Evolutionary conservation across 1,284 basidiomycete species (phyloP).

Genomic region (Austroboletus novae-zelandiae): DNA sequence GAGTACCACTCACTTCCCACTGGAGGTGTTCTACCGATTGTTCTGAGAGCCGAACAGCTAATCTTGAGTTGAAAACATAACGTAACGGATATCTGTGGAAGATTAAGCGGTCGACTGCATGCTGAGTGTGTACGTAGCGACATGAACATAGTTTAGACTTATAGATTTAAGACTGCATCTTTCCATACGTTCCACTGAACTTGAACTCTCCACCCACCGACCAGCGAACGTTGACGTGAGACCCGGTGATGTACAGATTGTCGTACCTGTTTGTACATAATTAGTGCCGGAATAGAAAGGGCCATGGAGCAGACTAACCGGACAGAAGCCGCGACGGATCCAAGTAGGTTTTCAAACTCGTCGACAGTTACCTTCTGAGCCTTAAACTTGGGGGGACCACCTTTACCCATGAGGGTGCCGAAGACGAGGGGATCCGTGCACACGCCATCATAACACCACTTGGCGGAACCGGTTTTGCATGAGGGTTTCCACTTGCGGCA

Average conservation of each 20-base stretch:
- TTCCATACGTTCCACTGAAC: slow-evolving; percentile 46
- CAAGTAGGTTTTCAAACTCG: slow-evolving; percentile 45
- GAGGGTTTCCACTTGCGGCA: slow-evolving; percentile 47
- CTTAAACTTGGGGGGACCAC: slow-evolving; percentile 51
- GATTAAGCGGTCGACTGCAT: not conserved
- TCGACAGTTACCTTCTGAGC: slow-evolving; percentile 46
- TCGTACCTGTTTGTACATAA: slow-evolving; percentile 4
- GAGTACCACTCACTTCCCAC: slow-evolving; percentile 4
- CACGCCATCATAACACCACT: slow-evolving; percentile 54
- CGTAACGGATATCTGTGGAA: not conserved
- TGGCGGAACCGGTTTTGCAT: slow-evolving; percentile 49
- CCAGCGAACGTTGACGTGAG: slow-evolving; percentile 49
- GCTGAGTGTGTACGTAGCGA: too few species aligned
- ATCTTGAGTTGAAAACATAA: slow-evolving; percentile 11
- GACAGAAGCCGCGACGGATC: slow-evolving; percentile 27
- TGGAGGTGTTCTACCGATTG: slow-evolving; percentile 24
- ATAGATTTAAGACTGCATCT: not conserved
- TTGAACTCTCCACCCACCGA: slow-evolving; percentile 52
- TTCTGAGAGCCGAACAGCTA: slow-evolving; percentile 19
- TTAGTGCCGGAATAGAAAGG: not conserved
- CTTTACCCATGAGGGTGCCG: slow-evolving; percentile 44
- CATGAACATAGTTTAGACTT: not conserved
- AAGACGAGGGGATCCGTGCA: slow-evolving; percentile 54
- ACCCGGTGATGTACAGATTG: slow-evolving; percentile 39
- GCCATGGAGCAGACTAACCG: slow-evolving; percentile 20